A percentile compares a stretch with the other conserved stretches of the same genome.
Conservation (phyloP, 192 early-diverging fungal species). For the Backusella westeae region DNA sequence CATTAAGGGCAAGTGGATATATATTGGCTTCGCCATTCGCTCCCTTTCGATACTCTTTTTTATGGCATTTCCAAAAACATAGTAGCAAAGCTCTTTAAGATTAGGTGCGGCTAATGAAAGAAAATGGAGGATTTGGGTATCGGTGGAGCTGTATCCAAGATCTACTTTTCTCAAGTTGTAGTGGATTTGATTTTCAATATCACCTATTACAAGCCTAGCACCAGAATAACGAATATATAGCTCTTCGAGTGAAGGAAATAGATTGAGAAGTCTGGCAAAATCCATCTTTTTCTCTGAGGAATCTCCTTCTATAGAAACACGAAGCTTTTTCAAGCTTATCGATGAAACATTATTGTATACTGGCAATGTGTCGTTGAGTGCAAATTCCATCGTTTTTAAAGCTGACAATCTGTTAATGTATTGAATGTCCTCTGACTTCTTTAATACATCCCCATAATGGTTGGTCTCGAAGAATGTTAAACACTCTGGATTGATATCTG, state of each 20-base stretch:
- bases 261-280: background rate
- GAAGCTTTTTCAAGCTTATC: background rate
- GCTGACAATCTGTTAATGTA: background rate
- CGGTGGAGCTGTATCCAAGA: background rate
- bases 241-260: background rate
- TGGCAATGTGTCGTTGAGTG: background rate
- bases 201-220: background rate
- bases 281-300: background rate
- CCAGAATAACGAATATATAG: background rate
- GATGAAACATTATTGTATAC: background rate
- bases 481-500: background rate
- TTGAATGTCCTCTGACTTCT: background rate
- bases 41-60: background rate
- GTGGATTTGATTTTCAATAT: background rate
- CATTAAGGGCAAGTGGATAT: background rate
- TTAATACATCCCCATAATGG: background rate
- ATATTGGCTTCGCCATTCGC: background rate
- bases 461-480: background rate
- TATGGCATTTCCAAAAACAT: constrained; percentile 1
- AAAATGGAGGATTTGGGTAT: background rate
- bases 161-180: background rate
- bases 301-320: background rate
- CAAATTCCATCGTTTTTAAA: background rate
- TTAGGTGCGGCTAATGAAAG: background rate
- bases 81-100: background rate